Conservation (phyloP, 176 grass and related monocot species). For the Aegilops sharonensis region DNA sequence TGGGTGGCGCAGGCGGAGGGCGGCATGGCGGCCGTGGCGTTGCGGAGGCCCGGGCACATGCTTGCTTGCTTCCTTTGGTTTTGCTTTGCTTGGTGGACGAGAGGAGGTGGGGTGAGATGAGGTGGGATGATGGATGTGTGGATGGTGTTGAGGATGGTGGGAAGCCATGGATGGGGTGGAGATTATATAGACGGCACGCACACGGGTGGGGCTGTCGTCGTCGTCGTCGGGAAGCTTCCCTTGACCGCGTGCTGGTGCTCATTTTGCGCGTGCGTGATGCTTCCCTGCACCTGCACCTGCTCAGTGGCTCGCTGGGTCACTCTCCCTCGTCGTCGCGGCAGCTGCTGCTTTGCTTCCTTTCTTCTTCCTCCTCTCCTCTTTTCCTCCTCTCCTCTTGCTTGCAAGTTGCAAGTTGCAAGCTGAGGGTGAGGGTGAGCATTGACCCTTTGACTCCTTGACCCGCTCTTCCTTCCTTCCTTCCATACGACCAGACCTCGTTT, state of each 20-base stretch:
- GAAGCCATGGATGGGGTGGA: background rate
- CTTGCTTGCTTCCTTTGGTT: background rate
- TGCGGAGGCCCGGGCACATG: background rate
- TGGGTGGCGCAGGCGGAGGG: background rate
- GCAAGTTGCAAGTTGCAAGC: too few species aligned
- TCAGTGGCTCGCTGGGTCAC: background rate
- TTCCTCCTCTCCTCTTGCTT: background rate
- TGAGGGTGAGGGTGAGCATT: background rate
- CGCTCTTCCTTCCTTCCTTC: background rate
- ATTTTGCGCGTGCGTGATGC: background rate
- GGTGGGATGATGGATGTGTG: constrained; percentile 3
- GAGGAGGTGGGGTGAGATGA: background rate
- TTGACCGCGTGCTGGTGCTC: background rate
- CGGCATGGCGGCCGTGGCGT: background rate
- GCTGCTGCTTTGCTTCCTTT: too few species aligned
- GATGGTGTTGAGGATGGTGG: background rate
- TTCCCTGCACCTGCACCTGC: background rate
- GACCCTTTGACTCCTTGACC: background rate
- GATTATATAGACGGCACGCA: background rate
- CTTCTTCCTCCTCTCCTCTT: too few species aligned
- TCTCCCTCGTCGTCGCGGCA: background rate
- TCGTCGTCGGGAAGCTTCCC: background rate
- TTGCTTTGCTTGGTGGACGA: background rate
- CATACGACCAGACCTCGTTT: background rate
- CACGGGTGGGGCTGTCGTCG: background rate